Percentiles rank a stretch among this genome's conserved stretches.
Conservation (phyloP, 768 basidiomycete genomes). For the Holtermannia corniformis region DNA sequence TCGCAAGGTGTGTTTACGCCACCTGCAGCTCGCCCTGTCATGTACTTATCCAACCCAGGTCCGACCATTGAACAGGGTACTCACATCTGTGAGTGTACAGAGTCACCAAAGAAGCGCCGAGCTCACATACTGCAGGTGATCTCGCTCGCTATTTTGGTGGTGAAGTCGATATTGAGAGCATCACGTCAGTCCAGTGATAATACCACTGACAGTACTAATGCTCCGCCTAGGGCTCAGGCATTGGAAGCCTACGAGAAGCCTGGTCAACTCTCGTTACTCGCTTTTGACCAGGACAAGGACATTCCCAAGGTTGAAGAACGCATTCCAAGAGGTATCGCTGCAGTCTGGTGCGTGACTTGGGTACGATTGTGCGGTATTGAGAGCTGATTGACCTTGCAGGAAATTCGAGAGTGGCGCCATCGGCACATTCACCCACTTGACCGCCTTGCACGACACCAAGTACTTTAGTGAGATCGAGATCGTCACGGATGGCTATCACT, state of each 20-base stretch:
- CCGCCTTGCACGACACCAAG: conserved; percentile 76
- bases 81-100: conserved; percentile 66
- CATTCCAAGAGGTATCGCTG: conserved; percentile 87
- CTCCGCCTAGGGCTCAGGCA: conserved; percentile 52
- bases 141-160: conserved; percentile 93
- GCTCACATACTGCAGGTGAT: conserved; percentile 39
- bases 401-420: conserved; percentile 94
- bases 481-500: conserved; percentile 78
- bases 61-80: conserved; percentile 50
- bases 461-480: conserved; percentile 92
- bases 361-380: not conserved
- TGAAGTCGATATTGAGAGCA: conserved; percentile 65
- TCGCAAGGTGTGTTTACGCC: not conserved
- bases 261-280: conserved; percentile 66
- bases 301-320: conserved; percentile 69
- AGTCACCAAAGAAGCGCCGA: not conserved
- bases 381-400: conserved; percentile 15
- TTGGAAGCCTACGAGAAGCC: conserved; percentile 86
- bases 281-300: conserved; percentile 63
- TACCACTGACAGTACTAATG: not conserved
- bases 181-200: conserved; percentile 41
- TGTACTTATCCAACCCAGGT: conserved; percentile 15
- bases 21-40: conserved; percentile 1
- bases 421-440: conserved; percentile 77
- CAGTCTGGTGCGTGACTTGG: conserved; percentile 56